phyloP scores from a whole-genome alignment of 768 basidiomycete genomes.

The Lentinula lateritia region DNA sequence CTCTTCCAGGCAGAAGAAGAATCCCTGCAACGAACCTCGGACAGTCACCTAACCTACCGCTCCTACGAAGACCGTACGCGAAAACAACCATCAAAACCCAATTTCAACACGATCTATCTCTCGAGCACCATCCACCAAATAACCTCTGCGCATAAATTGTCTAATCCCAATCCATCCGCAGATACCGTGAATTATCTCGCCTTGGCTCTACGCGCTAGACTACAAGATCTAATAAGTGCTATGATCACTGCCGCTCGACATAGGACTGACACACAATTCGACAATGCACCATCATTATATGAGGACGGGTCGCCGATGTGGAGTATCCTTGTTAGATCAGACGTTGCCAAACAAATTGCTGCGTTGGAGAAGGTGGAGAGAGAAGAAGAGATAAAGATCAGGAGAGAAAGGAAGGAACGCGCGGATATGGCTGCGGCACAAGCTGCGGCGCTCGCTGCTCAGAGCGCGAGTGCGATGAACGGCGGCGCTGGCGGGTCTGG shows the following conservation, averaged over 20 bases:
- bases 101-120: conserved; percentile 64
- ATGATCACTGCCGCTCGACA: conserved; percentile 69
- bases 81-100: conserved; percentile 66
- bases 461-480: conserved; percentile 32
- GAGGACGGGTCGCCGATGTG: conserved; percentile 75
- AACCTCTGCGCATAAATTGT: conserved; percentile 63
- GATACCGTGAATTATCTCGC: conserved; percentile 76
- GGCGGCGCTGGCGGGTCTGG: conserved; percentile 19
- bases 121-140: conserved; percentile 65
- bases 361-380: conserved; percentile 74
- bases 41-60: conserved; percentile 58
- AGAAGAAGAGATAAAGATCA: conserved; percentile 74
- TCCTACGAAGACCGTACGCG: conserved; percentile 73
- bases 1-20: conserved; percentile 79
- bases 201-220: conserved; percentile 67
- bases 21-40: conserved; percentile 60
- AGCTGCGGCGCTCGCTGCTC: conserved; percentile 55
- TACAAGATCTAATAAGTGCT: conserved; percentile 61
- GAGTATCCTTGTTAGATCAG: conserved; percentile 69
- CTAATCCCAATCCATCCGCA: conserved; percentile 45
- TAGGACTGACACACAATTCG: conserved; percentile 66
- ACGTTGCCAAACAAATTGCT: conserved; percentile 73
- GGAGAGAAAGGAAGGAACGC: conserved; percentile 76
- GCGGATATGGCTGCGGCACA: conserved; percentile 68
- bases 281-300: conserved; percentile 61